Evolutionary conservation across 2,329 filamentous ascomycete genomes (phyloP), one percentile per base, ranked within the genome.

Genomic region (Akanthomyces lecanii): DNA sequence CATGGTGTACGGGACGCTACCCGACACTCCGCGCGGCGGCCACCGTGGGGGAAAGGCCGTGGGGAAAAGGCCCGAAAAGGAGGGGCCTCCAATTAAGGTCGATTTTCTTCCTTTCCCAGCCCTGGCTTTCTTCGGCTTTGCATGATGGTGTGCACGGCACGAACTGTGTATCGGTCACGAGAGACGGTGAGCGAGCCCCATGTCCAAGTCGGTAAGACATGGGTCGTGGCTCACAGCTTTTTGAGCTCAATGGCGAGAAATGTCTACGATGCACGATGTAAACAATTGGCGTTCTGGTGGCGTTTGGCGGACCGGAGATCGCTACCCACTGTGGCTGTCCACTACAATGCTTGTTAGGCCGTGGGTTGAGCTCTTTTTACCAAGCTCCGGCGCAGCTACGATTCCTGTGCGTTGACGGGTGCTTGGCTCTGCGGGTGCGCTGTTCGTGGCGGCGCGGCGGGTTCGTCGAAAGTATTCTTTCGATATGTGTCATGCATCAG

Each of bases 61-160:
- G 59, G 59, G 51, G 60, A 62, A 53, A 62, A 54, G 60, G 60
- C 51, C 60, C 60, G 60, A 62, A 62, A 60, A 52, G 36, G 51
- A 38, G 12, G 42, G 50, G 51, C 51, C 12, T 4, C 40, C n/a
- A 38, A 54, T 21, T 50, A 45, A 21, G 16, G 48, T 14, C 40
- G 47, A 18, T 48, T 55, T 36, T 36, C 33, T 36, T 36, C 10
- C 8, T 36, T 48, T 33, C 47, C 36, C 44, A 23, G 28, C 48
- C 23, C 10, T 36, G 50, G 50, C 42, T 28, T 23, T 50, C 21
- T 5, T 18, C n/a, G 11, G 33, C 50, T 51, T 50, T 21, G 38
- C 36, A 11, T 4, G 5, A 45, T 33, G 18, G 44, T 14, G 21
- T 48, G 55, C 30, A 7, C 14, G 30, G 21, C 38, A 23, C 28